These are phyloP conservation scores for Podaxis sp. DNA, from an alignment of 768 basidiomycete species.

Conservation along the genomic window DNA sequence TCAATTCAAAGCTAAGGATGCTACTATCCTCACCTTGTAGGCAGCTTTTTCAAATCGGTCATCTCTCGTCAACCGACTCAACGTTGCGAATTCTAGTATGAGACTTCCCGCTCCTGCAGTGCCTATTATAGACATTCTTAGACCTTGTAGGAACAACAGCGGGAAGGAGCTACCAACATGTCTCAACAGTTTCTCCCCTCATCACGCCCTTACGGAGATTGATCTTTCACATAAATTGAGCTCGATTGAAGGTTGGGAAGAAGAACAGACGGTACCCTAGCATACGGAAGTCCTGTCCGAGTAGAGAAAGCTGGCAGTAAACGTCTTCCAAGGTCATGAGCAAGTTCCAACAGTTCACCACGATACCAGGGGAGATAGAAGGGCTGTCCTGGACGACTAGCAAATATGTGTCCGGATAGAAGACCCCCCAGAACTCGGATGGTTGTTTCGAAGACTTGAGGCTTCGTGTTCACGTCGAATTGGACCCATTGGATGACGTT, in stretches of 20 bases:
- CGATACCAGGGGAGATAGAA: conserved; percentile 84
- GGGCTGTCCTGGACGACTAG: conserved; percentile 57
- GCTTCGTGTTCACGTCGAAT: conserved; percentile 91
- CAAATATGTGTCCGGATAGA: conserved; percentile 79
- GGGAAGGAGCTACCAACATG: conserved; percentile 53
- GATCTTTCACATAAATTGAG: conserved; percentile 40
- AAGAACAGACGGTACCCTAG: conserved; percentile 53
- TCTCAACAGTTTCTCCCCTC: conserved; percentile 74
- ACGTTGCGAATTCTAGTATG: conserved; percentile 89
- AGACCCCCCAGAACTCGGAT: conserved; percentile 93
- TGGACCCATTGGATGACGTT: conserved; percentile 79
- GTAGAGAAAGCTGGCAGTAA: conserved; percentile 90
- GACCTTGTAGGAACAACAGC: background rate
- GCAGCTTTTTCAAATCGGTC: conserved; percentile 88
- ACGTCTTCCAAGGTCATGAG: conserved; percentile 81
- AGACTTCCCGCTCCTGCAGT: conserved; percentile 91
- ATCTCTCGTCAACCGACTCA: conserved; percentile 89
- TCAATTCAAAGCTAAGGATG: background rate
- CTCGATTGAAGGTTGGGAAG: conserved; percentile 3
- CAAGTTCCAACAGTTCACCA: conserved; percentile 74
- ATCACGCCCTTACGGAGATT: conserved; percentile 79
- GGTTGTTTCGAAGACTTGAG: conserved; percentile 98
- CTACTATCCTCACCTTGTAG: conserved; percentile 39
- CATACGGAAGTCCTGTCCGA: conserved; percentile 87
- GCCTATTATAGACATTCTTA: conserved; percentile 39